These are phyloP conservation scores for Vaccinium corymbosum DNA, from an alignment of 148 eudicot genomes.

Conservation along the genomic window DNA sequence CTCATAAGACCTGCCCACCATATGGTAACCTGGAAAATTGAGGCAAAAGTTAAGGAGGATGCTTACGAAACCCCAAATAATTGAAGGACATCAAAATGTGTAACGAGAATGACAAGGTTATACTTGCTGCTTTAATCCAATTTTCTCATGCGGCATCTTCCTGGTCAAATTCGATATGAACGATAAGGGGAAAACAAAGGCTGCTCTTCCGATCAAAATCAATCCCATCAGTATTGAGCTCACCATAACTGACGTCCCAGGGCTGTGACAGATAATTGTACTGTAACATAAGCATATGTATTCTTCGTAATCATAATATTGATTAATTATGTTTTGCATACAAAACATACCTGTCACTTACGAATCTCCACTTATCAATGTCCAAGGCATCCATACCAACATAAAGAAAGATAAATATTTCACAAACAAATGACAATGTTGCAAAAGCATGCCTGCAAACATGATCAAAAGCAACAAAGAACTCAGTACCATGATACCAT, in stretches of 20 bases:
- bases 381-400: conserved; percentile 55
- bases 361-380: conserved; percentile 42
- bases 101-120: conserved; percentile 12
- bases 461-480: conserved; percentile 10
- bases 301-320: conserved; percentile 9
- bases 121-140: conserved; percentile 65
- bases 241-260: conserved; percentile 51
- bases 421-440: conserved; percentile 42
- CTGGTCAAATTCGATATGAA: conserved; percentile 64
- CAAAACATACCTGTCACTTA: conserved; percentile 30
- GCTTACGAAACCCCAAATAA: background rate
- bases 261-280: conserved; percentile 31
- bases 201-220: conserved; percentile 73
- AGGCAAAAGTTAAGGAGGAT: conserved; percentile 1
- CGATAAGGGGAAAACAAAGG: conserved; percentile 77
- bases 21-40: conserved; percentile 46
- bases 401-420: conserved; percentile 41
- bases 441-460: conserved; percentile 52
- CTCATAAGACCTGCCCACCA: conserved; percentile 98
- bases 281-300: conserved; percentile 8
- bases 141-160: conserved; percentile 47
- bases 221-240: conserved; percentile 65
- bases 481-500: background rate
- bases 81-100: background rate
- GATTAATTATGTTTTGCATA: background rate